Conservation (phyloP, 495 filamentous ascomycete genomes). For the Trichoderma gamsii region DNA sequence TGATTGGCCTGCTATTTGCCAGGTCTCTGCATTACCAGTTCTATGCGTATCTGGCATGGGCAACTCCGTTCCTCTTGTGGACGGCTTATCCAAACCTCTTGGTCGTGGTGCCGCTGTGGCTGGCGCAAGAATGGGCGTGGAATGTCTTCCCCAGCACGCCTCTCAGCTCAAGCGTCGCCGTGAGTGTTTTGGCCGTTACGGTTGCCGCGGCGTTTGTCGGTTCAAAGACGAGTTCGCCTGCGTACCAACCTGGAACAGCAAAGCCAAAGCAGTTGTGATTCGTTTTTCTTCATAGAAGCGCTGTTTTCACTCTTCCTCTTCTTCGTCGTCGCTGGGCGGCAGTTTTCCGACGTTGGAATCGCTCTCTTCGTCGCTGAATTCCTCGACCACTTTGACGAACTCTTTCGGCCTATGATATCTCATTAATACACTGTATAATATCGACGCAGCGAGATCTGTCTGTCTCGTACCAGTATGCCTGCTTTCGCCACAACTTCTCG, state of each 20-base stretch:
- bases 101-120: constrained; percentile 68
- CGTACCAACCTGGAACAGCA: neutral
- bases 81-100: constrained; percentile 67
- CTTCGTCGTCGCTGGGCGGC: constrained; percentile 66
- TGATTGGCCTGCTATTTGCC: constrained; percentile 84
- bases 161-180: constrained; percentile 69
- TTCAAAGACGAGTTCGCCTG: neutral
- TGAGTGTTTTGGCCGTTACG: constrained; percentile 59
- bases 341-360: constrained; percentile 75
- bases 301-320: constrained; percentile 21
- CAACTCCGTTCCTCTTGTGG: constrained; percentile 88
- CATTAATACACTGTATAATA: neutral
- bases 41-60: constrained; percentile 88
- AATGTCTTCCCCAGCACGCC: constrained; percentile 91
- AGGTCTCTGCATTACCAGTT: constrained; percentile 95
- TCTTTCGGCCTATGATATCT: constrained; percentile 61
- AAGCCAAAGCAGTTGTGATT: constrained; percentile 21
- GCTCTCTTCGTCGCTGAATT: constrained; percentile 60
- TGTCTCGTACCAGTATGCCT: constrained; percentile 69
- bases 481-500: constrained; percentile 87
- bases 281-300: neutral
- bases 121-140: constrained; percentile 90
- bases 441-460: neutral
- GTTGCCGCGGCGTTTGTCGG: constrained; percentile 61
- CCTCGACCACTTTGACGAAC: constrained; percentile 59